phyloP scores from a whole-genome alignment of 495 filamentous ascomycete species.

The Pseudotulostoma volvatum region DNA sequence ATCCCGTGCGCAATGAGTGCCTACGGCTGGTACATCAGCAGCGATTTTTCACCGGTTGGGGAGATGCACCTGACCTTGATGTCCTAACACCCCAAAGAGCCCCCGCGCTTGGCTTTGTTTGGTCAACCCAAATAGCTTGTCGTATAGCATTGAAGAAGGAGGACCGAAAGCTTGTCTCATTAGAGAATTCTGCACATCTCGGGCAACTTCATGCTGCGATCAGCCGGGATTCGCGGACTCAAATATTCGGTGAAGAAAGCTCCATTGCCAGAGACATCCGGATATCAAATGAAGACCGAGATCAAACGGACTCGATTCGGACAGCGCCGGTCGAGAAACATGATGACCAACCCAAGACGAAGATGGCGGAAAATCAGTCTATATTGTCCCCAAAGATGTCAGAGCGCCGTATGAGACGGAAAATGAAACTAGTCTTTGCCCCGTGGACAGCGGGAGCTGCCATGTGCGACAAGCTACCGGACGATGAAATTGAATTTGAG shows the following conservation, averaged over 20 bases:
- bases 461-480: conserved; percentile 2
- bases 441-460: conserved; percentile 36
- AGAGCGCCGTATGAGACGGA: conserved; percentile 29
- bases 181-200: conserved; percentile 6
- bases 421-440: conserved; percentile 69
- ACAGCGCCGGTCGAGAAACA: neutral
- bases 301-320: neutral
- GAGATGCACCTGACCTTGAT: conserved; percentile 33
- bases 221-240: no score
- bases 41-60: conserved; percentile 90
- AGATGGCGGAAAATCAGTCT: neutral
- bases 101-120: conserved; percentile 71
- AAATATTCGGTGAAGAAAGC: no score
- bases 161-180: conserved; percentile 4
- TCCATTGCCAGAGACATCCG: neutral
- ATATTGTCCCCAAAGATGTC: neutral
- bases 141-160: conserved; percentile 65
- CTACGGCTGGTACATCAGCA: conserved; percentile 77
- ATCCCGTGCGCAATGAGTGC: conserved; percentile 26
- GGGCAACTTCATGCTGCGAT: no score
- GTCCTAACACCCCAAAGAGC: conserved; percentile 42
- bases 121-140: conserved; percentile 73
- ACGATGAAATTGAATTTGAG: conserved; percentile 30
- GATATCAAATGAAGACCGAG: neutral
- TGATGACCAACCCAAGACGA: neutral